Percentiles rank a stretch among this genome's conserved stretches.
phyloP scores from a whole-genome alignment of 306 rosid genomes.

The Cucumis sativus region DNA sequence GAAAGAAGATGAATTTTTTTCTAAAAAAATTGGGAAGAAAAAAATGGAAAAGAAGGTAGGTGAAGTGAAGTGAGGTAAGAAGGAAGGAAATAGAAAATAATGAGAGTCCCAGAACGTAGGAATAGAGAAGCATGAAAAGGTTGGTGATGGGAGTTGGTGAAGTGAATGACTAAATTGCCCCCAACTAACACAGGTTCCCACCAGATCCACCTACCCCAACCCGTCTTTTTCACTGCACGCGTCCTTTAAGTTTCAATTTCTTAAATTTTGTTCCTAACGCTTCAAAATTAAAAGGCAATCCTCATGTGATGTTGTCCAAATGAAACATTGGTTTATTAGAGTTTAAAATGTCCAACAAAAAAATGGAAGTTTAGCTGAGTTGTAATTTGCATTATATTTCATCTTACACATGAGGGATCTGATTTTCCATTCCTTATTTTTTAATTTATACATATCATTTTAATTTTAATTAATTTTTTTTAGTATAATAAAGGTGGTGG shows the following conservation, averaged over 20 bases:
- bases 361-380: no score
- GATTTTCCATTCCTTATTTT: no score
- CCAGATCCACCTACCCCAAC: neutral
- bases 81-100: neutral
- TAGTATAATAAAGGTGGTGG: no score
- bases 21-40: neutral
- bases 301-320: no score
- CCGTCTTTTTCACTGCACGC: neutral
- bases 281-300: neutral
- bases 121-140: neutral
- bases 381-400: no score
- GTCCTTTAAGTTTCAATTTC: neutral
- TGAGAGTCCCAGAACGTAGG: neutral
- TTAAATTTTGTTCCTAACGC: neutral
- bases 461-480: no score
- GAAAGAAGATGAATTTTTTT: neutral
- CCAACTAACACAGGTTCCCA: neutral
- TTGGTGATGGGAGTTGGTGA: neutral
- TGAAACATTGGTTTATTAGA: no score
- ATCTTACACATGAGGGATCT: no score
- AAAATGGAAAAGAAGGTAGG: neutral
- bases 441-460: no score
- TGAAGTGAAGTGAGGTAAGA: neutral
- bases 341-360: no score
- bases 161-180: neutral